Conservation (phyloP, 371 early-diverging fungal species). For the Polyrhizophydium stewartii region DNA sequence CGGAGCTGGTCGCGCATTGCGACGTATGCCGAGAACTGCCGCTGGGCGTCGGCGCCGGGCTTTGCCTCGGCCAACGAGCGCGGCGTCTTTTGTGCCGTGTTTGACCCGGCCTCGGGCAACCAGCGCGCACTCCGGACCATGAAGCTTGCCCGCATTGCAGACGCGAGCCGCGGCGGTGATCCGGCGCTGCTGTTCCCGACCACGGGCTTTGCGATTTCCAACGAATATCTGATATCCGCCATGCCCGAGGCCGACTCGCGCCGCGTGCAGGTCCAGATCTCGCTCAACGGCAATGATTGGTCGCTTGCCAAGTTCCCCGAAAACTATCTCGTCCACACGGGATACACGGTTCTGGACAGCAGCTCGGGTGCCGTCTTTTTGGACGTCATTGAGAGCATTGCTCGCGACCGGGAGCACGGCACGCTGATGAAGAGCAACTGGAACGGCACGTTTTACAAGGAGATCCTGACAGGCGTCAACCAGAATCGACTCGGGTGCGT, state of each 20-base stretch:
- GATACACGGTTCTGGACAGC: slow-evolving; percentile 82
- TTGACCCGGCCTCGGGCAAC: background rate
- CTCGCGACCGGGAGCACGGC: slow-evolving; percentile 63
- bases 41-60: background rate
- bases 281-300: slow-evolving; percentile 69
- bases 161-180: slow-evolving; percentile 28
- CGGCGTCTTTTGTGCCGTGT: background rate
- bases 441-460: slow-evolving; percentile 76
- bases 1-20: background rate
- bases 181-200: slow-evolving; percentile 28
- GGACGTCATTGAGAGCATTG: slow-evolving; percentile 69
- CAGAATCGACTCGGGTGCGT: slow-evolving; percentile 42
- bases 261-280: slow-evolving; percentile 60
- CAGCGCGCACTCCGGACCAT: background rate
- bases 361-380: slow-evolving; percentile 72
- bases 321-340: slow-evolving; percentile 51
- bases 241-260: slow-evolving; percentile 39
- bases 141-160: background rate
- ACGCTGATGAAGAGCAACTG: slow-evolving; percentile 80
- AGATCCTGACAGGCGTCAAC: slow-evolving; percentile 69
- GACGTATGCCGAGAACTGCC: background rate
- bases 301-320: slow-evolving; percentile 77
- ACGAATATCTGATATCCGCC: slow-evolving; percentile 81
- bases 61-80: background rate
- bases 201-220: slow-evolving; percentile 71